Evolutionary conservation across 345 rosid genomes (phyloP).

Genomic region (Pugionium dolabratum): DNA sequence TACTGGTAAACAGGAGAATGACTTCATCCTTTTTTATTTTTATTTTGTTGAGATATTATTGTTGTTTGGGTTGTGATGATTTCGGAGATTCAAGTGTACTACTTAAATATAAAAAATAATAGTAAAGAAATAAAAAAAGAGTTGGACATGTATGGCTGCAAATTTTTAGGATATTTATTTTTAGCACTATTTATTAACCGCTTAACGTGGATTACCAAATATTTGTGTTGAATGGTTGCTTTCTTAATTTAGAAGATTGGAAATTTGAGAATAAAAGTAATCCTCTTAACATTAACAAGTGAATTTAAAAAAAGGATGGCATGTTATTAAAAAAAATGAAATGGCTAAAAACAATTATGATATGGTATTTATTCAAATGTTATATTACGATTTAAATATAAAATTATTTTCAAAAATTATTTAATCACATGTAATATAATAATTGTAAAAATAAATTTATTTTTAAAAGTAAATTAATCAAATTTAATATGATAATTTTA

Average conservation of each 20-base stretch:
- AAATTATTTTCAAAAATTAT: no score
- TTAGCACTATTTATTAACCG: slow-evolving; percentile 26
- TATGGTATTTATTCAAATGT: no score
- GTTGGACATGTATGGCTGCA: slow-evolving; percentile 29
- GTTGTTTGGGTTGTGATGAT: slow-evolving; percentile 28
- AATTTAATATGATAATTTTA: no score
- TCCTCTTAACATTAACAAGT: neutral
- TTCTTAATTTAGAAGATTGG: slow-evolving; percentile 14
- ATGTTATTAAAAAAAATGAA: no score
- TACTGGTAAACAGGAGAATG: slow-evolving; percentile 37
- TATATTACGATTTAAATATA: no score
- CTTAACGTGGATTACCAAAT: slow-evolving; percentile 21
- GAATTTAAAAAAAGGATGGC: neutral
- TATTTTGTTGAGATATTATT: slow-evolving; percentile 15
- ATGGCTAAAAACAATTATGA: no score
- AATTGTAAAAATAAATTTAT: no score
- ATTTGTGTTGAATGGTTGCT: neutral
- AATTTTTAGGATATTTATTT: slow-evolving; percentile 10
- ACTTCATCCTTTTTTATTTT: slow-evolving; percentile 40
- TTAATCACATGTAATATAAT: no score
- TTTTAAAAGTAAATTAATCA: no score
- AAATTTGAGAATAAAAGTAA: neutral
- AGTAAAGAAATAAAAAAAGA: neutral
- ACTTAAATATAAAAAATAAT: slow-evolving; percentile 4
- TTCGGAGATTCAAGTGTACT: slow-evolving; percentile 24